A percentile compares a stretch with the other conserved stretches of the same genome.
These are phyloP conservation scores for Penicillium olsonii DNA, from an alignment of 2,329 filamentous ascomycete species.

Conservation along the genomic window DNA sequence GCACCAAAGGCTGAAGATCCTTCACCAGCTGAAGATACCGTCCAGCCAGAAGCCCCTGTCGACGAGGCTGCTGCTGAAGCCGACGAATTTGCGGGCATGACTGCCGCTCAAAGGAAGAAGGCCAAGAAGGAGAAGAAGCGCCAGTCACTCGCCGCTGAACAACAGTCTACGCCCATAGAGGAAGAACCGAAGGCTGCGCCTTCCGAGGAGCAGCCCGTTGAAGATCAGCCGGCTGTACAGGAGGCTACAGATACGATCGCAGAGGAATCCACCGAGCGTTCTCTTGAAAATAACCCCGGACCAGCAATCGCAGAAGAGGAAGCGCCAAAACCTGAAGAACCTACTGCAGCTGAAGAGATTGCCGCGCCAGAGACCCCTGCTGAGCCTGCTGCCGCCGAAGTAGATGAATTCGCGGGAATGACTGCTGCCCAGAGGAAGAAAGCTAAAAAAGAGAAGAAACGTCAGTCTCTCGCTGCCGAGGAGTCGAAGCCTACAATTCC, in stretches of 20 bases:
- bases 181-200: constrained; percentile 10
- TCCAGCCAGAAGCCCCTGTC: neutral
- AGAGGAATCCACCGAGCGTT: constrained; percentile 9
- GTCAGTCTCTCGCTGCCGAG: constrained; percentile 22
- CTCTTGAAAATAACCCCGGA: neutral
- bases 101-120: constrained; percentile 21
- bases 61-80: constrained; percentile 5
- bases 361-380: constrained; percentile 5
- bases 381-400: constrained; percentile 16
- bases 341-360: neutral
- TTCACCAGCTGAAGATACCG: neutral
- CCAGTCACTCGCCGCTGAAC: constrained; percentile 19
- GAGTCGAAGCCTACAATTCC: neutral
- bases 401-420: constrained; percentile 27
- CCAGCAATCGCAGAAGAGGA: too few relatives aligned
- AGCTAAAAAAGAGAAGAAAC: constrained; percentile 51
- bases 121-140: constrained; percentile 27
- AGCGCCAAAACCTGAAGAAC: constrained; percentile 17
- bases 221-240: neutral
- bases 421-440: constrained; percentile 42
- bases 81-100: constrained; percentile 8
- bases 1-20: constrained; percentile 2
- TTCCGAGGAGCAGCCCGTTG: neutral
- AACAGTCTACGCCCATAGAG: neutral
- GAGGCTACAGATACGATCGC: neutral